Percentiles rank a stretch among this genome's conserved stretches.
phyloP scores from a whole-genome alignment of 805 yeast species.

The Zygosaccharomyces bisporus region DNA sequence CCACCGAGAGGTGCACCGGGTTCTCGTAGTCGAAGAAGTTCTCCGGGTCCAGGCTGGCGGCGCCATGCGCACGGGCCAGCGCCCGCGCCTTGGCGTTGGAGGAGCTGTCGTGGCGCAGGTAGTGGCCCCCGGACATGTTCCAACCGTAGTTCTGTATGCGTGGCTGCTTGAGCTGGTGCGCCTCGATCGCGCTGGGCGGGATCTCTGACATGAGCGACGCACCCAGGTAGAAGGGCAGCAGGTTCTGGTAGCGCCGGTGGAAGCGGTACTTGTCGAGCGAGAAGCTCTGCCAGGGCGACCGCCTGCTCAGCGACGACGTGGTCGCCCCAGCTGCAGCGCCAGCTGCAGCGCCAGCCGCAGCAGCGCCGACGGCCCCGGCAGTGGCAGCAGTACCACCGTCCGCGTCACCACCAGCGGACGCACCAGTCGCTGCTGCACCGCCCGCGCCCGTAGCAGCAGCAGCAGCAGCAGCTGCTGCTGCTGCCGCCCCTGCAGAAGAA shows the following conservation, averaged over 20 bases:
- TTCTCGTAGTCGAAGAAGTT: constrained; percentile 23
- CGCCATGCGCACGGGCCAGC: neutral
- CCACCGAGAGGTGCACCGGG: constrained; percentile 22
- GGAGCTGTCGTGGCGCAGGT: constrained; percentile 37
- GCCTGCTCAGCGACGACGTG: neutral
- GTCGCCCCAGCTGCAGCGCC: neutral
- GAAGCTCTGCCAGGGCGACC: constrained; percentile 32
- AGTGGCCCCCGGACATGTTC: constrained; percentile 60
- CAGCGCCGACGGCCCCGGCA: neutral
- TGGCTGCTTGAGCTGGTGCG: constrained; percentile 42
- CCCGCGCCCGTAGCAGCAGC: constrained; percentile 1
- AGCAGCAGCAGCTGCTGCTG: constrained; percentile 7
- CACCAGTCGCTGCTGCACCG: too few relatives aligned
- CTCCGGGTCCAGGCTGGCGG: constrained; percentile 17
- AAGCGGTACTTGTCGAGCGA: constrained; percentile 45
- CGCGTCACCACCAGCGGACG: neutral
- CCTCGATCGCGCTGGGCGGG: constrained; percentile 36
- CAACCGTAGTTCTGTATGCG: constrained; percentile 61
- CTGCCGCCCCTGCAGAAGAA: neutral
- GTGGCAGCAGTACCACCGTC: neutral
- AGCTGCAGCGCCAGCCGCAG: neutral
- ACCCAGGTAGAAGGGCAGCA: constrained; percentile 42
- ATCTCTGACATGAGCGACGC: constrained; percentile 31
- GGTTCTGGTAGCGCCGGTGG: constrained; percentile 45
- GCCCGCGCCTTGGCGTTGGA: constrained; percentile 22